Evolutionary conservation across 177 flowering plant genomes (phyloP).

Genomic region (Vitis hybrid): DNA sequence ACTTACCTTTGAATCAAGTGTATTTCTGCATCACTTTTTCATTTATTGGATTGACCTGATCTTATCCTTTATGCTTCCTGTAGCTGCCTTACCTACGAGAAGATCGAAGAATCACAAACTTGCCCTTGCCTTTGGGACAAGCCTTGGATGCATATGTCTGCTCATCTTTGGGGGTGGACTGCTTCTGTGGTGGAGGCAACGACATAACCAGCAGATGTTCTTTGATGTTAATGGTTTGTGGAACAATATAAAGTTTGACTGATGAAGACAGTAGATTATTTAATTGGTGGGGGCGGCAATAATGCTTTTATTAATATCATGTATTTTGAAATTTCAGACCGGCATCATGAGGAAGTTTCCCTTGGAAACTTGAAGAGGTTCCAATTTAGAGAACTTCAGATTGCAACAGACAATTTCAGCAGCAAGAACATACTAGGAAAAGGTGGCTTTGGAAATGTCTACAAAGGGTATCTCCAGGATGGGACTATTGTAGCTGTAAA

Average conservation of each 20-base stretch:
- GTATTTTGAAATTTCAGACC: constrained; percentile 28
- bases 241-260: not conserved
- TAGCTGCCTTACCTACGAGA: constrained; percentile 22
- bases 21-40: no score
- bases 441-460: constrained; percentile 62
- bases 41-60: constrained; percentile 5
- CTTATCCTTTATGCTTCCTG: constrained; percentile 5
- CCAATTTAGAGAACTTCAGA: constrained; percentile 52
- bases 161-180: constrained; percentile 32
- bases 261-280: not conserved
- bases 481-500: constrained; percentile 57
- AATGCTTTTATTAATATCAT: no score
- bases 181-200: constrained; percentile 41
- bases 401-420: constrained; percentile 56
- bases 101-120: constrained; percentile 29
- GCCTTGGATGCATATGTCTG: constrained; percentile 34
- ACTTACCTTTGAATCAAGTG: no score
- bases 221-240: constrained; percentile 44
- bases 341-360: constrained; percentile 42
- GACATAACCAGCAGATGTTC: constrained; percentile 24
- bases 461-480: constrained; percentile 56
- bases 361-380: constrained; percentile 62
- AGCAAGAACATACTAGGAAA: constrained; percentile 55
- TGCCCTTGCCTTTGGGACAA: constrained; percentile 33
- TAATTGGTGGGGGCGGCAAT: no score